Evolutionary conservation across 2,329 filamentous ascomycete species (phyloP).

Genomic region (Aspergillus ustus): DNA sequence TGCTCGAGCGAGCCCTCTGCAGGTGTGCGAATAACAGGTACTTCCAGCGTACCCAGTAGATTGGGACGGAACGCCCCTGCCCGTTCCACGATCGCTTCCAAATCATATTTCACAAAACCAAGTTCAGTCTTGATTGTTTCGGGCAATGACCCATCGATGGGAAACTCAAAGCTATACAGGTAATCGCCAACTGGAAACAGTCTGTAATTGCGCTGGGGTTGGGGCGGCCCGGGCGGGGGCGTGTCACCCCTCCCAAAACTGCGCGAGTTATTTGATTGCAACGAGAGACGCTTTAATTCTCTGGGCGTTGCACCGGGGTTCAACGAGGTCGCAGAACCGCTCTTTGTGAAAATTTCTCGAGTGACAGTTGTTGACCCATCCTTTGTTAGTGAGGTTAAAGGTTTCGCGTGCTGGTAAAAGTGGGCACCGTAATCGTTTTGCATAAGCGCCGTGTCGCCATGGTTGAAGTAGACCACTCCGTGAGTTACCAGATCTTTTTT

Average conservation of each 20-base stretch:
- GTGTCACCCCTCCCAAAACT: conserved; percentile 83
- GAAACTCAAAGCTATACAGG: conserved; percentile 79
- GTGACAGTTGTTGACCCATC: conserved; percentile 38
- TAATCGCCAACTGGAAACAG: conserved; percentile 79
- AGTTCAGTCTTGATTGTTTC: conserved; percentile 89
- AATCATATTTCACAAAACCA: conserved; percentile 83
- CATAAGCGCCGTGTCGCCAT: conserved; percentile 48
- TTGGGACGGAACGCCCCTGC: conserved; percentile 90
- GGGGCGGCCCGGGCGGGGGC: conserved; percentile 59
- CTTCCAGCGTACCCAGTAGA: conserved; percentile 78
- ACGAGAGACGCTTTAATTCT: conserved; percentile 70
- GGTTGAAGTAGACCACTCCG: conserved; percentile 89
- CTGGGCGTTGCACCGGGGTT: conserved; percentile 45
- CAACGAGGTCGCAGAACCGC: conserved; percentile 47
- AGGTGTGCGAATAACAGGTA: conserved; percentile 81
- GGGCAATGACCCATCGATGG: conserved; percentile 74
- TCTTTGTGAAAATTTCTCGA: conserved; percentile 46
- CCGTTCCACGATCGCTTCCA: conserved; percentile 83
- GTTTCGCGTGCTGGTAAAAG: conserved; percentile 59
- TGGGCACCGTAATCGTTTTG: conserved; percentile 68
- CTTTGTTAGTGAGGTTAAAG: conserved; percentile 34
- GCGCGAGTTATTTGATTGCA: conserved; percentile 79
- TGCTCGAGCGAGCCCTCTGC: conserved; percentile 88
- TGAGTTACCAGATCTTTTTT: conserved; percentile 86
- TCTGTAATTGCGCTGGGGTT: conserved; percentile 80